phyloP scores from a whole-genome alignment of 495 filamentous ascomycete species.

The Bacidia rubella region DNA sequence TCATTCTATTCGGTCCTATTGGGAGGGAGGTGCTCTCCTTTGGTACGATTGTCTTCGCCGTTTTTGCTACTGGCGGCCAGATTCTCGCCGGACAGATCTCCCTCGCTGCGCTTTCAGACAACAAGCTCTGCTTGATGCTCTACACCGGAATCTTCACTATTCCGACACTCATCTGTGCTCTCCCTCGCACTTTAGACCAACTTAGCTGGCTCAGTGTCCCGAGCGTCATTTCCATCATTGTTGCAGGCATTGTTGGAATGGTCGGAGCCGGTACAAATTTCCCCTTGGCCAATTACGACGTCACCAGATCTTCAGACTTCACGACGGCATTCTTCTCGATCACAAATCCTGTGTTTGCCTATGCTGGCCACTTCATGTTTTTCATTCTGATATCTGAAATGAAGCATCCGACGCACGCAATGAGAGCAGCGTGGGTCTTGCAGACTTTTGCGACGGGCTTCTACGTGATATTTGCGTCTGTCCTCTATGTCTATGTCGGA shows the following conservation, averaged over 20 bases:
- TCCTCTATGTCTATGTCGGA: slow-evolving; percentile 40
- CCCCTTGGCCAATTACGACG: slow-evolving; percentile 17
- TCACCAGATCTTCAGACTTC: slow-evolving; percentile 20
- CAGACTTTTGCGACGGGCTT: slow-evolving; percentile 34
- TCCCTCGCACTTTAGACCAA: slow-evolving; percentile 18
- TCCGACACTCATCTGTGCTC: slow-evolving; percentile 23
- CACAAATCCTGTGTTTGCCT: slow-evolving; percentile 32
- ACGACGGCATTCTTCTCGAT: slow-evolving; percentile 27
- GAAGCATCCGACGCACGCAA: slow-evolving; percentile 41
- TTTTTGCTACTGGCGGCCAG: slow-evolving; percentile 33
- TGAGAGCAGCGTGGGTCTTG: slow-evolving; percentile 38
- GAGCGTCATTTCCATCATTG: slow-evolving; percentile 23
- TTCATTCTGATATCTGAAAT: slow-evolving; percentile 46
- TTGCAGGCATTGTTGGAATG: slow-evolving; percentile 31
- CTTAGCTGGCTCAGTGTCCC: slow-evolving; percentile 16
- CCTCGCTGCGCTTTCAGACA: slow-evolving; percentile 23
- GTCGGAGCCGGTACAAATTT: slow-evolving; percentile 26
- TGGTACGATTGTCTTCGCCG: slow-evolving; percentile 63
- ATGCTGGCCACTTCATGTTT: slow-evolving; percentile 35
- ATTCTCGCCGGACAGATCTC: slow-evolving; percentile 30
- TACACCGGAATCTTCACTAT: slow-evolving; percentile 32
- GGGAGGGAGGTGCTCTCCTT: slow-evolving; percentile 52
- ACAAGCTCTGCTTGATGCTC: slow-evolving; percentile 29
- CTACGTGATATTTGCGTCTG: slow-evolving; percentile 39
- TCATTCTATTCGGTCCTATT: slow-evolving; percentile 47